Percentiles rank a stretch among this genome's conserved stretches.
These are phyloP conservation scores for Hebeloma cylindrosporum DNA, from an alignment of 768 basidiomycete species.

Conservation along the genomic window DNA sequence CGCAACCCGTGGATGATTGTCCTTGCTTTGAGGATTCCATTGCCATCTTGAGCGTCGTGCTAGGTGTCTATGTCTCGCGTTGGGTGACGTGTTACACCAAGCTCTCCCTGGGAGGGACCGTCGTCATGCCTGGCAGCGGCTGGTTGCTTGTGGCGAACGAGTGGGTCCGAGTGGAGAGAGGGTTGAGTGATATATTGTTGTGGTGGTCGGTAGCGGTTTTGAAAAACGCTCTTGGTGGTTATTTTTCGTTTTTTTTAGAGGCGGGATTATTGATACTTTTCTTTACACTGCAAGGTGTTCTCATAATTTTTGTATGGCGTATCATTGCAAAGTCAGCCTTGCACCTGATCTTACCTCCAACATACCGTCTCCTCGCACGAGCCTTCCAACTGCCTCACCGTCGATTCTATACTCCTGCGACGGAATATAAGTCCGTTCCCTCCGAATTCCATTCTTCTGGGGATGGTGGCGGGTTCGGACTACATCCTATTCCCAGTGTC, in stretches of 20 bases:
- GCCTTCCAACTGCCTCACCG: constrained; percentile 76
- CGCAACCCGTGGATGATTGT: constrained; percentile 94
- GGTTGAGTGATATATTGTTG: constrained; percentile 37
- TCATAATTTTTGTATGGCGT: constrained; percentile 85
- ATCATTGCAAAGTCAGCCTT: constrained; percentile 77
- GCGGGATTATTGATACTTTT: neutral
- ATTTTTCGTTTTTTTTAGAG: no score
- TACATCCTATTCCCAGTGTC: constrained; percentile 81
- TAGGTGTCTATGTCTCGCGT: constrained; percentile 65
- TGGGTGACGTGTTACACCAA: constrained; percentile 60
- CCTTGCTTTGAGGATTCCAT: constrained; percentile 99
- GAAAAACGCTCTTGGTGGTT: constrained; percentile 47
- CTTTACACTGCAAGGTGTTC: constrained; percentile 50
- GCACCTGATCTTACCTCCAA: constrained; percentile 76
- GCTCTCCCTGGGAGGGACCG: constrained; percentile 20
- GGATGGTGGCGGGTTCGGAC: constrained; percentile 40
- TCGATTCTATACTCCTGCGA: constrained; percentile 88
- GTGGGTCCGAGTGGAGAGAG: constrained; percentile 38
- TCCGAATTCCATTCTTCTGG: constrained; percentile 43
- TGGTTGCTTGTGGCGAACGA: constrained; percentile 33
- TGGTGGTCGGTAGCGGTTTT: constrained; percentile 49
- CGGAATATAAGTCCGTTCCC: constrained; percentile 77
- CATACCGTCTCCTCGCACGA: constrained; percentile 73
- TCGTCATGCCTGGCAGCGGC: constrained; percentile 61
- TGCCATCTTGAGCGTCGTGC: constrained; percentile 81